These are phyloP conservation scores for Emmonsiellopsis sp. DNA, from an alignment of 2,329 filamentous ascomycete genomes.

Conservation along the genomic window DNA sequence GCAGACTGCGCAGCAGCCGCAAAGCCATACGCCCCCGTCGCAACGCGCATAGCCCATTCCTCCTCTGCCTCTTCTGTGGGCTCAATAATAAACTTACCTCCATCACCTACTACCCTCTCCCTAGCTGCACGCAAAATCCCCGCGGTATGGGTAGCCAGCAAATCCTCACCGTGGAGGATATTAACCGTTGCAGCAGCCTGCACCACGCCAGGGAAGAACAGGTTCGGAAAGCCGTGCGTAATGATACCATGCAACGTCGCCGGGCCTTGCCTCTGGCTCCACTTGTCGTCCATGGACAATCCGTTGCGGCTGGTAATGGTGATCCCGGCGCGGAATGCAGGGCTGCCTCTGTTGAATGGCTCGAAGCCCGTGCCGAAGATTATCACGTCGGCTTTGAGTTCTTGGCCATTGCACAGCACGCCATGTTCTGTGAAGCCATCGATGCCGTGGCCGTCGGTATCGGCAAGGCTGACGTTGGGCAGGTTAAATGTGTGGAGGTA, in stretches of 20 bases:
- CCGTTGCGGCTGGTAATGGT: slow-evolving; percentile 36
- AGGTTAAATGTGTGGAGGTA: slow-evolving; percentile 48
- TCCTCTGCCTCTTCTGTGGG: slow-evolving; percentile 38
- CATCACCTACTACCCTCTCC: not conserved
- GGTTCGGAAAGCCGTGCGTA: slow-evolving; percentile 42
- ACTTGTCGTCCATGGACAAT: slow-evolving; percentile 35
- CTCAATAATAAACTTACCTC: slow-evolving; percentile 20
- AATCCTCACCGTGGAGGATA: slow-evolving; percentile 25
- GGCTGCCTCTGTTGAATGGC: slow-evolving; percentile 7
- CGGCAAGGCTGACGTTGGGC: slow-evolving; percentile 50
- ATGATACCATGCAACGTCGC: slow-evolving; percentile 42
- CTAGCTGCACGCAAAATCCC: slow-evolving; percentile 27
- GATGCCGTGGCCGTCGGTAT: slow-evolving; percentile 48
- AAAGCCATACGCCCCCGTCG: slow-evolving; percentile 32
- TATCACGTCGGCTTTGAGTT: no score
- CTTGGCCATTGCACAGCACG: not conserved
- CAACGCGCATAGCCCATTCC: slow-evolving; percentile 35
- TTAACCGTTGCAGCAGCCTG: slow-evolving; percentile 33
- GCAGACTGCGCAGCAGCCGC: slow-evolving; percentile 40
- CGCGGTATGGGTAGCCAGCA: slow-evolving; percentile 31
- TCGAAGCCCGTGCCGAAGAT: no score
- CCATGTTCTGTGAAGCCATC: slow-evolving; percentile 37
- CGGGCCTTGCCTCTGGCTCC: slow-evolving; percentile 27
- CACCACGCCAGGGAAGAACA: slow-evolving; percentile 36
- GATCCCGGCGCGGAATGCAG: slow-evolving; percentile 23